Evolutionary conservation across 306 rosid species (phyloP), one percentile per base, ranked within the genome.

Genomic region (Erythrophleum fordii): DNA sequence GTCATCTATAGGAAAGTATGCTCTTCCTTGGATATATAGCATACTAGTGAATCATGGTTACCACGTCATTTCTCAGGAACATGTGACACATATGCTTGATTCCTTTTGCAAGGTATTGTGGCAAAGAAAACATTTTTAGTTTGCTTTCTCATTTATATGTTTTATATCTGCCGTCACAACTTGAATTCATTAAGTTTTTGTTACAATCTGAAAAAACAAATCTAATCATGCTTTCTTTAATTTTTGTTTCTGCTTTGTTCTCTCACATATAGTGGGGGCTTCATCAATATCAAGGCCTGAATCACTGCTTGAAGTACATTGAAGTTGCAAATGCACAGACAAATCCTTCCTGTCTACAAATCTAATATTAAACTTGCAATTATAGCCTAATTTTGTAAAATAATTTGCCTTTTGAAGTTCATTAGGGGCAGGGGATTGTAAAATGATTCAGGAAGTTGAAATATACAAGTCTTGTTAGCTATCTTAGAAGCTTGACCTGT

Each of bases 11-110:
- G 93, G 97, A 81, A 89, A 90, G 82, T 79, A 83, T 23, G 89
- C 85, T 72, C 89, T 95, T 79, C 98, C 94, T 28, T 95, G 99
- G 99, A 90, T 95, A 42, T 85, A 90, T 80, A 71, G 87, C 90
- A 89, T 95, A 76, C 75, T 93, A 85, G 86, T 89, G 77, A 88
- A 83, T 83, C 94, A 90, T 58, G 80, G 89, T 88, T 89, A 86
- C 64, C 83, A 83, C 83, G 48, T 88, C 69, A 80, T 80, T 80
- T 89, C 86, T 49, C 83, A 87, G 62, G 89, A 91, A 68, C 86
- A 79, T 11, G 73, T 55, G 37, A 72, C 85, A 28, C 83, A 56
- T 65, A 69, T 86, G 78, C 90, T 91, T 55, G 88, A 91, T 85
- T 84, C 91, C 72, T 84, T 95, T 73, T 72, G 67, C 64, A 91